Base-by-base conservation (phyloP, 805 yeast genomes). In the Naumovozyma baii region DNA sequence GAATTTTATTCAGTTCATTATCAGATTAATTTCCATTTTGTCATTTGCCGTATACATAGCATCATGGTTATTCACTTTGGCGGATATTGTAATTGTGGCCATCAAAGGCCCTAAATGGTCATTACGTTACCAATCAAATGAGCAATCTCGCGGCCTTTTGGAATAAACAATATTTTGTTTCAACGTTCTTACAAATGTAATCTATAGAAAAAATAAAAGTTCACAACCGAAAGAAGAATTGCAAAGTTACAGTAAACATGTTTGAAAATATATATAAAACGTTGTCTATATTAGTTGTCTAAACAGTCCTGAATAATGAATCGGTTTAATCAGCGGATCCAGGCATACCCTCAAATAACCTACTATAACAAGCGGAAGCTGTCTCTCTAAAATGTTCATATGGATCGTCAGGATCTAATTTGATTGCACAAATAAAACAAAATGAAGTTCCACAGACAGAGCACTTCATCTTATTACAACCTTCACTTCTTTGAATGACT, bases 21-120 rank as follows among this genome's bases (percentile, higher is more conserved):
- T 86, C 9, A 73, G 88, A 48, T 62, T 88, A 36, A 80, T 82
- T 5, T 88, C 95, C 2, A 80, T 90, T 12, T 55, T 80, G 16
- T 95, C 96, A 12, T 96, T 96, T 10, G 61, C 86, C 12, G 66
- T 83, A 41, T 77, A 86, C 18, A 63, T 77, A 31, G 80, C 80
- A 0, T 73, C 80, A 14, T 85, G 87, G 78, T 31, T 70, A 2
- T 83, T 74, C 59, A 70, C 72, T 48, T 56, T 72, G 3, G 54
- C 70, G 18, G 94, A 83, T 48, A 70, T 69, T 48, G 31, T 72
- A n/a, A 52, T 81, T 28, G 52, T 67, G 5, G n/a, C 69, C 2
- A 33, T 69, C 0, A 70, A 76, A 50, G 94, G 94, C 13, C 75
- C 74, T 47, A 77, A 68, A 54, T 73, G 64, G 64, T 59, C 64